These are phyloP conservation scores for Amaranthus tricolor DNA, from an alignment of 179 eudicot genomes.

Conservation along the genomic window DNA sequence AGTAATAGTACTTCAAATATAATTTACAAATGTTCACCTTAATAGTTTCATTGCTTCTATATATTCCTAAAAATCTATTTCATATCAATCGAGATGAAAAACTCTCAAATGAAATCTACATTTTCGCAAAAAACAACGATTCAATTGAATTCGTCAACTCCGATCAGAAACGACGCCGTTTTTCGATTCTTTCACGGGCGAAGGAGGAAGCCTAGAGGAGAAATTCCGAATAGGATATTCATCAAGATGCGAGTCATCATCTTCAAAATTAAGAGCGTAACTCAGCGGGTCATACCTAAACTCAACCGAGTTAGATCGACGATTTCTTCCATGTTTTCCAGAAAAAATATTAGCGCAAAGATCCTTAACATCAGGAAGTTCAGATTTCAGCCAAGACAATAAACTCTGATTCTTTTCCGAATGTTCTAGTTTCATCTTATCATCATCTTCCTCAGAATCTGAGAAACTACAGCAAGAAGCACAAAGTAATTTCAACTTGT, in stretches of 20 bases:
- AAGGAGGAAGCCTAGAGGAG: conserved; percentile 34
- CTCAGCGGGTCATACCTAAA: conserved; percentile 40
- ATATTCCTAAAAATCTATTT: too few species aligned
- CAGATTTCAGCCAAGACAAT: conserved; percentile 31
- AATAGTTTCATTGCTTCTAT: too few species aligned
- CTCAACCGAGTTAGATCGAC: conserved; percentile 28
- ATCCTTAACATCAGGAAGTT: conserved; percentile 27
- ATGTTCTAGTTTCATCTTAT: conserved; percentile 13
- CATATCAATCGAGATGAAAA: too few species aligned
- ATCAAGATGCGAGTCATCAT: conserved; percentile 33
- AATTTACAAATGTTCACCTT: too few species aligned
- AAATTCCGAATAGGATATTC: conserved; percentile 33
- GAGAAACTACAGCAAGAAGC: conserved; percentile 8
- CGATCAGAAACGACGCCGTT: conserved; percentile 16
- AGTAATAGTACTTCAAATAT: too few species aligned
- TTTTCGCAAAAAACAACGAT: neutral
- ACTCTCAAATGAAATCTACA: too few species aligned
- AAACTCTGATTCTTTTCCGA: neutral
- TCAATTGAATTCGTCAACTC: conserved; percentile 16
- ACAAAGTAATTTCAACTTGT: neutral
- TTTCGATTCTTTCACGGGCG: conserved; percentile 11
- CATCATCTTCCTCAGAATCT: neutral
- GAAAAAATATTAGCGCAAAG: conserved; percentile 25
- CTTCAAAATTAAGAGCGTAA: conserved; percentile 46
- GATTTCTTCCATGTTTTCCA: conserved; percentile 13